Evolutionary conservation across 345 rosid genomes (phyloP).

Genomic region (Microcos paniculata): DNA sequence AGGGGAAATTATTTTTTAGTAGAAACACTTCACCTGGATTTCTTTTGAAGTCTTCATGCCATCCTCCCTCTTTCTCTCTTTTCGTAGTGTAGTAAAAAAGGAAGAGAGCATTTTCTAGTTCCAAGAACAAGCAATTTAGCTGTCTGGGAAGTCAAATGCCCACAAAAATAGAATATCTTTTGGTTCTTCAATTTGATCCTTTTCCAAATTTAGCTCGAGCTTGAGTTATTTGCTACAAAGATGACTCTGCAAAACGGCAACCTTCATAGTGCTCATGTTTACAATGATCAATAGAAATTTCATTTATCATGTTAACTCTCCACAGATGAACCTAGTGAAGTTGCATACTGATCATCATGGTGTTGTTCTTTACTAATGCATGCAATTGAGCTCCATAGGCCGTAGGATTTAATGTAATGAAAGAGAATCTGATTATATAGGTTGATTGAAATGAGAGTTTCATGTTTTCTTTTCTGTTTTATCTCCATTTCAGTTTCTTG

Average conservation of each 20-base stretch:
- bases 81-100: neutral
- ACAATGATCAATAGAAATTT: neutral
- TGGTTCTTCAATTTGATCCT: neutral
- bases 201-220: neutral
- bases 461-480: neutral
- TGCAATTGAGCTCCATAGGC: neutral
- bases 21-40: neutral
- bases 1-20: neutral
- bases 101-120: neutral
- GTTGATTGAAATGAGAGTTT: neutral
- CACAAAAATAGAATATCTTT: neutral
- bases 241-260: neutral
- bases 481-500: neutral
- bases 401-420: neutral
- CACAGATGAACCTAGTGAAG: neutral
- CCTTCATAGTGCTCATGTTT: neutral
- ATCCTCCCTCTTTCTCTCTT: neutral
- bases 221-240: neutral
- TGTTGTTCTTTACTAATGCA: neutral
- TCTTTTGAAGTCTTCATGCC: neutral
- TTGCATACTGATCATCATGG: neutral
- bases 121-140: neutral
- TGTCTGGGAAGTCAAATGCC: neutral
- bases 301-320: neutral
- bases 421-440: neutral